phyloP scores from a whole-genome alignment of 106 monocot species.

The Apostasia ramifera region DNA sequence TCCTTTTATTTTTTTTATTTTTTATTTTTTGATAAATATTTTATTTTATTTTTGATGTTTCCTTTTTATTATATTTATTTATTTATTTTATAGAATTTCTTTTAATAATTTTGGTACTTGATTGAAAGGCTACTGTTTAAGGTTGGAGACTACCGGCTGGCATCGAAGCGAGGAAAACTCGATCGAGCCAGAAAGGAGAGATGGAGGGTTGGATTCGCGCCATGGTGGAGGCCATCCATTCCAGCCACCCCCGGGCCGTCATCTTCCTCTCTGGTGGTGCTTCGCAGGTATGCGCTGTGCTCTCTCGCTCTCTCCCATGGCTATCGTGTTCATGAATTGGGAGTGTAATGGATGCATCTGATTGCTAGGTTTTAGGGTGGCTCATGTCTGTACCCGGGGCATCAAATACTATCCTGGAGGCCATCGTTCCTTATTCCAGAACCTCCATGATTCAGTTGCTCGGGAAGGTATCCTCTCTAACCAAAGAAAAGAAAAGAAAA shows the following conservation, averaged over 20 bases:
- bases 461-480: slow-evolving; percentile 46
- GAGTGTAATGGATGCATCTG: neutral
- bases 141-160: no score
- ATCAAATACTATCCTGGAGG: slow-evolving; percentile 82
- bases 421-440: slow-evolving; percentile 75
- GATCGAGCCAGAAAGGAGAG: neutral
- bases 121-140: no score
- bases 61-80: no score
- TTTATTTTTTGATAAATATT: no score
- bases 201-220: slow-evolving; percentile 52
- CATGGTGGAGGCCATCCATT: slow-evolving; percentile 77
- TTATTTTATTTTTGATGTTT: no score
- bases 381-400: slow-evolving; percentile 84
- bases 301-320: neutral
- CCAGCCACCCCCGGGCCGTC: slow-evolving; percentile 51
- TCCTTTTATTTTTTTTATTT: no score
- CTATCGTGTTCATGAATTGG: neutral
- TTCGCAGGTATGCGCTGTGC: slow-evolving; percentile 59
- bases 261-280: slow-evolving; percentile 85
- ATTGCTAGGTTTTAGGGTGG: slow-evolving; percentile 73
- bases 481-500: neutral
- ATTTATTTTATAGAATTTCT: no score
- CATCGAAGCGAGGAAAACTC: no score
- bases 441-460: slow-evolving; percentile 71
- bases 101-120: no score